Evolutionary conservation across 495 filamentous ascomycete species (phyloP), one percentile per base, ranked within the genome.

Genomic region (Penicillium ucsense): DNA sequence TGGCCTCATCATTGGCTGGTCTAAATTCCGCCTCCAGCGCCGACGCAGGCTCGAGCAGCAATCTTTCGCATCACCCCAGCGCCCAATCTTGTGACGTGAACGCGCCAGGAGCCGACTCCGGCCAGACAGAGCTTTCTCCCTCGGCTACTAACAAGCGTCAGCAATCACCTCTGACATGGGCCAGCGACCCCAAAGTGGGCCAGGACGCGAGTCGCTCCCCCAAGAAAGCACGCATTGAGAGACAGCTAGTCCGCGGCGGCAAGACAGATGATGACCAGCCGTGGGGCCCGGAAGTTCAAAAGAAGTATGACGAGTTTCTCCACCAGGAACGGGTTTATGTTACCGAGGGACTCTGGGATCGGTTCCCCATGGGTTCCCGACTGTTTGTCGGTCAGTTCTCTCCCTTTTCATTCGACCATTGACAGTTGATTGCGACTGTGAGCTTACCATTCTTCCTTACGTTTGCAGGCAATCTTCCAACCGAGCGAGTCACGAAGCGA

Each of bases 281-380:
- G 6, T 83, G 76, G 76, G 71, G 71, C 37, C 75, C 76, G 28
- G 78, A 84, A 10, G 70, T 80, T 12, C 79, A 91, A 56, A 82
- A 82, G 60, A 76, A 74, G 40, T 97, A 88, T 64, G 88, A 95
- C 42, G 76, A 82, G 33, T 98, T 96, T 61, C 68, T 92, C 8
- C 76, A 79, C 39, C 77, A 88, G 50, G 89, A 94, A 64, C 74
- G 86, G 47, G 71, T 75, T 32, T 89, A 90, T 61, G 86, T 94
- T 31, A 81, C 77, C 6, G 89, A 95, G 54, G 92, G 89, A 43
- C 82, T 88, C 49, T 97, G 91, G 92, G 89, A 97, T 61, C 81
- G 83, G 46, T 97, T 97, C 56, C 91, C 91, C 0, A 70, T 82
- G 11, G 84, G 84, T 0, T 94, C 89, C 2, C 74, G 92, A 51